Evolutionary conservation across 108 stramenopile genomes (phyloP), one percentile per base, ranked within the genome.

Genomic region (Chaetoceros tenuissimus): DNA sequence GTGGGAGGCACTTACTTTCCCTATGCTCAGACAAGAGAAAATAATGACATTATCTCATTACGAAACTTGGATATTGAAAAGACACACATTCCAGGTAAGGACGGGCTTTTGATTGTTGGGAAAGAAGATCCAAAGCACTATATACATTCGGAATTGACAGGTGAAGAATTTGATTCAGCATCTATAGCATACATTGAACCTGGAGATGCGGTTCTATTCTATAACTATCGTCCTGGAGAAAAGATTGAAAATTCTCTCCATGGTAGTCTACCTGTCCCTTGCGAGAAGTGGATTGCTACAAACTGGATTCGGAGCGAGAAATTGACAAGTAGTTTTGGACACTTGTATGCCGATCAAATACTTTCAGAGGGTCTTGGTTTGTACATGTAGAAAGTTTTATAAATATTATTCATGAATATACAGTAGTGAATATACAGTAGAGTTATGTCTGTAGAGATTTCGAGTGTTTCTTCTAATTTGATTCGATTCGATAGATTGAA

Each of bases 1-100:
- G 66, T 75, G 18, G 74, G 69, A 8, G 74, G 69, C 13, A 75
- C 74, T 2, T 75, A 58, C 28, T 71, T 75, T 31, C 74, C 74
- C 0, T 71, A 63, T 57, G 74, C 64, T 1, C 60, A 57, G 10
- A 34, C 43, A 25, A 40, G 21, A 20, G 45, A 62, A 26, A 28
- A 25, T 3, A 52, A 31, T 19, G 48, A 46, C 20, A 54, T 40
- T 2, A 61, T 67, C 3, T 25, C n/a, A n/a, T n/a, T n/a, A n/a
- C n/a, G n/a, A n/a, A n/a, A n/a, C n/a, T n/a, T n/a, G n/a, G 23
- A 50, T 43, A 47, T 10, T 54, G 27, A 60, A 16, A 19, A 20
- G 18, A 31, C 48, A 59, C 34, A 40, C 5, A 10, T 40, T 5
- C 34, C 5, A 40, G 13, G 54, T 1, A 25, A 45, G 30, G 49